Evolutionary conservation across 345 rosid genomes (phyloP).

Genomic region (Moringa oleifera): DNA sequence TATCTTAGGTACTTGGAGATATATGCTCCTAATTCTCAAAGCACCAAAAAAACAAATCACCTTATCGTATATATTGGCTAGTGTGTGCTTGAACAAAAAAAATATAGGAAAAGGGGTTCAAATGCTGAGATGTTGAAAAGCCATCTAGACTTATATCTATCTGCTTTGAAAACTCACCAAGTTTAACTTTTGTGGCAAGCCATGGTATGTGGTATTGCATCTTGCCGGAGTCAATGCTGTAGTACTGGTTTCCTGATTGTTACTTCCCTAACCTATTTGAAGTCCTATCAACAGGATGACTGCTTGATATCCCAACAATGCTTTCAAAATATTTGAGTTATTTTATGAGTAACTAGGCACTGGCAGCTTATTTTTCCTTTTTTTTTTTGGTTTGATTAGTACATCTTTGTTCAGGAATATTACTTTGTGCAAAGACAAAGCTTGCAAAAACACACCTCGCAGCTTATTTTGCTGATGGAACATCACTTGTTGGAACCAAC

Average conservation of each 20-base stretch:
- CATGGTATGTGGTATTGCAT: too few species aligned
- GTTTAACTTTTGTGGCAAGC: not conserved
- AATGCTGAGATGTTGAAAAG: not conserved
- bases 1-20: not conserved
- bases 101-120: not conserved
- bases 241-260: not conserved
- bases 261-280: not conserved
- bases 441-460: slow-evolving; percentile 70
- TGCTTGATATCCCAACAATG: too few species aligned
- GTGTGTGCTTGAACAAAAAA: not conserved
- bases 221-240: not conserved
- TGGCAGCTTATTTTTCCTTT: slow-evolving; percentile 1
- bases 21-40: too few species aligned
- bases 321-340: too few species aligned
- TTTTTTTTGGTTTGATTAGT: slow-evolving; percentile 8
- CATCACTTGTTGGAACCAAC: slow-evolving; percentile 45
- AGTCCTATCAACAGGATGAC: not conserved
- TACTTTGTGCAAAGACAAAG: slow-evolving; percentile 92
- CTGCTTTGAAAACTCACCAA: not conserved
- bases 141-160: not conserved
- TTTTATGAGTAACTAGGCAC: too few species aligned
- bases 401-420: slow-evolving; percentile 45
- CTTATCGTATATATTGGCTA: too few species aligned
- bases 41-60: too few species aligned
- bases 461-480: slow-evolving; percentile 75